Conservation (phyloP, 495 filamentous ascomycete genomes). For the Aspergillus conjunctus region DNA sequence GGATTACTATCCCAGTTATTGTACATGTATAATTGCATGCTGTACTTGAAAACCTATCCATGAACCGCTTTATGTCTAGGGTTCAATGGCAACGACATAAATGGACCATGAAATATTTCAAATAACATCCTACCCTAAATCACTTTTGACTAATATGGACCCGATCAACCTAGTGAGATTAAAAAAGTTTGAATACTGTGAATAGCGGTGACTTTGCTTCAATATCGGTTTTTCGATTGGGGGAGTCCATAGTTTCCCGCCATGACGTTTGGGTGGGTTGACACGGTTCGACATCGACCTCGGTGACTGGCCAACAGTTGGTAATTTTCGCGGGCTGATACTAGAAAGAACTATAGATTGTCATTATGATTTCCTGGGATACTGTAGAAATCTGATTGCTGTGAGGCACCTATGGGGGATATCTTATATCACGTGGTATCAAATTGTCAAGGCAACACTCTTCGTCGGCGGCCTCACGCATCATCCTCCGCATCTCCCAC, state of each 20-base stretch:
- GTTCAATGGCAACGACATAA: neutral
- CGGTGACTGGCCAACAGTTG: neutral
- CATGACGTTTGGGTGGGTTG: constrained; percentile 6
- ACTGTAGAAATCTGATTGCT: neutral
- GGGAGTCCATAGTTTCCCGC: constrained; percentile 13
- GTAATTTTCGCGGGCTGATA: neutral
- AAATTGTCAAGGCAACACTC: constrained; percentile 23
- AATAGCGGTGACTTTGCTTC: neutral
- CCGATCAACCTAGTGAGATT: neutral
- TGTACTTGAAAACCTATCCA: neutral
- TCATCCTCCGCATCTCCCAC: neutral
- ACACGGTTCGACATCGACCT: neutral
- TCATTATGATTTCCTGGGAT: neutral
- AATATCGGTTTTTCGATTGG: constrained; percentile 14
- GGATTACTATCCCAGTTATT: constrained; percentile 25
- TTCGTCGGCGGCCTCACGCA: neutral
- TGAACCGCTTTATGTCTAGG: neutral
- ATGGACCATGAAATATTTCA: neutral
- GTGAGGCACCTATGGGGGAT: neutral
- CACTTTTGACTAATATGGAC: neutral
- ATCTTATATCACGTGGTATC: constrained; percentile 22
- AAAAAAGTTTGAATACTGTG: neutral
- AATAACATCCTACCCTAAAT: neutral
- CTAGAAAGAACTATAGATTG: neutral
- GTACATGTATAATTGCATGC: constrained; percentile 9